Base-by-base conservation (phyloP, 768 basidiomycete species). In the Astraeus odoratus region DNA sequence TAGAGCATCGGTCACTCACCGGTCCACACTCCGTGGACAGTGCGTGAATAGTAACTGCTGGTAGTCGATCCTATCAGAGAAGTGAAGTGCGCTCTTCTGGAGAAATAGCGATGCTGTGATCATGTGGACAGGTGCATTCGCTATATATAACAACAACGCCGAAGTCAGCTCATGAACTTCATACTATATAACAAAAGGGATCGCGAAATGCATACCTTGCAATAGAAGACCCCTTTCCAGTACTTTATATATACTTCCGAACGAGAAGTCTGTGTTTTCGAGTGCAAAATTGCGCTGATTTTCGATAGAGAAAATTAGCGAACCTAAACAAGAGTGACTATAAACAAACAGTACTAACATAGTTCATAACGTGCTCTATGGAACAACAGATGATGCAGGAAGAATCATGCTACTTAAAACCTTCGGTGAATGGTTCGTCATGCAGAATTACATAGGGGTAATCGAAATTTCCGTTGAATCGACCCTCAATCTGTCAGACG, bases 211-310 rank as follows among this genome's bases (percentile, higher is more conserved):
- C 44, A 33, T 51, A 70, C 85, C 81, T 93, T 91, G 53, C 91
- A 91, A 60, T 92, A 92, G 63, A 94, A 91, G 1, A 91, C 91
- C 45, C 92, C 92, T 20, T 73, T 69, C 39, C 71, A 95, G 71
- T 81, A 95, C 48, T 83, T 78, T 51, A 71, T 72, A 61, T 96
- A 96, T 0, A 83, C 80, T 49, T 92, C 82, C 15, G 81, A 69
- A 53, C 91, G 72, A 93, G 53, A 95, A 78, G 48, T 88, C 82
- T 50, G 94, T 74, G 54, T 82, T 80, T 5, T 70, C 92, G 42
- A 96, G 94, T 63, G 95, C 92, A 52, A 96, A 95, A 65, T 94
- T 96, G 53, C 82, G 86, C 90, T 90, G 69, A 90, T 87, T 90
- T 3, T 43, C n/a, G 15, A 46, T 31, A 37, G 26, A 24, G 12